A percentile compares a stretch with the other conserved stretches of the same genome.
These are phyloP conservation scores for Jimgerdemannia flammicorona DNA, from an alignment of 192 early-diverging fungal genomes.

Conservation along the genomic window DNA sequence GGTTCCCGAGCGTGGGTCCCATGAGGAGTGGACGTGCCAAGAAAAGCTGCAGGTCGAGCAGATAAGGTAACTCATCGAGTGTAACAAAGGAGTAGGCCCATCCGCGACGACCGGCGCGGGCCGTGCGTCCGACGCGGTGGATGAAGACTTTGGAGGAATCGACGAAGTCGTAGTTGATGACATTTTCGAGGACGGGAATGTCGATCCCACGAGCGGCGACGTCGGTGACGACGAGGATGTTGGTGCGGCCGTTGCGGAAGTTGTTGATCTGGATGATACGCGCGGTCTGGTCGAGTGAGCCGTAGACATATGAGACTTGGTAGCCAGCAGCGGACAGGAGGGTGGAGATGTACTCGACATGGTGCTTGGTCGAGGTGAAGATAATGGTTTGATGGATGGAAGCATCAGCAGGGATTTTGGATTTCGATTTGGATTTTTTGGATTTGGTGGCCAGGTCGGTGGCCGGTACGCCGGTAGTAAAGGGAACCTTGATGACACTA, in stretches of 20 bases:
- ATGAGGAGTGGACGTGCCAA: constrained; percentile 64
- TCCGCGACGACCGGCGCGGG: constrained; percentile 90
- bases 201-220: constrained; percentile 99
- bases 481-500: constrained; percentile 68
- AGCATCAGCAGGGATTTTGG: constrained; percentile 21
- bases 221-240: constrained; percentile 92
- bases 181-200: constrained; percentile 95
- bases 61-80: constrained; percentile 85
- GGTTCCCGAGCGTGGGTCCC: constrained; percentile 15
- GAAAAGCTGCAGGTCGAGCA: constrained; percentile 94
- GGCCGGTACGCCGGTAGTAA: constrained; percentile 40
- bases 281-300: constrained; percentile 89
- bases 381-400: constrained; percentile 79
- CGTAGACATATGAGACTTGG: constrained; percentile 85
- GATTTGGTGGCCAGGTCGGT: constrained; percentile 26
- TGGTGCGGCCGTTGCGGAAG: constrained; percentile 76
- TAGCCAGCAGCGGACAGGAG: constrained; percentile 71
- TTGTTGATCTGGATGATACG: constrained; percentile 82
- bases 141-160: constrained; percentile 92
- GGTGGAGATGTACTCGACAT: constrained; percentile 90
- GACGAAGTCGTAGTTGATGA: constrained; percentile 97
- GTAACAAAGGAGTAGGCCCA: constrained; percentile 90
- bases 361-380: constrained; percentile 96
- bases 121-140: constrained; percentile 95
- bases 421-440: constrained; percentile 37